These are phyloP conservation scores for Teunomyces stri DNA, from an alignment of 805 yeast species.

Conservation along the genomic window DNA sequence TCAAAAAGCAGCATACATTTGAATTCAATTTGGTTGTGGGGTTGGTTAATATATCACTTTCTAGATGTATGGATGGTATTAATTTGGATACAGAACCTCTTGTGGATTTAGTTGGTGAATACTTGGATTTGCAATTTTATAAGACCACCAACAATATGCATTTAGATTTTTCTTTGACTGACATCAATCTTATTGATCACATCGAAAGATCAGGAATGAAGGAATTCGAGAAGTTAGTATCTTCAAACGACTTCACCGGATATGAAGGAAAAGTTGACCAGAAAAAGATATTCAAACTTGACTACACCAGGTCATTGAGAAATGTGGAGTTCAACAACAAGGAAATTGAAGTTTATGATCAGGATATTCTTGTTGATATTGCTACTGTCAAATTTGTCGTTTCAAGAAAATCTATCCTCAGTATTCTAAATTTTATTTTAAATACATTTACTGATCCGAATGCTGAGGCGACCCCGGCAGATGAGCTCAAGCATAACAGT, in stretches of 20 bases:
- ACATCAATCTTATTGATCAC: conserved; percentile 71
- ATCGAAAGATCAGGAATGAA: conserved; percentile 59
- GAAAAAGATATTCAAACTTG: conserved; percentile 53
- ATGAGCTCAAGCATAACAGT: conserved; percentile 65
- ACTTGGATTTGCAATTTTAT: conserved; percentile 57
- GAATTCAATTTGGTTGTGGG: conserved; percentile 75
- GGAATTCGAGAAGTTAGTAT: conserved; percentile 66
- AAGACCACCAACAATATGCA: conserved; percentile 61
- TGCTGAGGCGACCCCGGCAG: conserved; percentile 64
- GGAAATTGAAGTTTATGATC: conserved; percentile 71
- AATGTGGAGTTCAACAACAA: conserved; percentile 51
- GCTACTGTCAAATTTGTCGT: conserved; percentile 76
- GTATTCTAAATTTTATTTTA: conserved; percentile 74
- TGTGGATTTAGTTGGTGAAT: conserved; percentile 69
- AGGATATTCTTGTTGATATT: conserved; percentile 65
- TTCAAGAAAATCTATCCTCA: conserved; percentile 73
- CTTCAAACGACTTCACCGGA: conserved; percentile 55
- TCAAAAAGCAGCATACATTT: conserved; percentile 54
- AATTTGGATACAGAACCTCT: conserved; percentile 64
- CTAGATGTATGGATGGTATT: conserved; percentile 62
- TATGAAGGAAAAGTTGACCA: conserved; percentile 18
- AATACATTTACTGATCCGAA: conserved; percentile 87
- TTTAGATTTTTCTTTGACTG: conserved; percentile 61
- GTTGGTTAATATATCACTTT: conserved; percentile 56
- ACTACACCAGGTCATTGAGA: conserved; percentile 59